Percentiles rank a stretch among this genome's conserved stretches.
phyloP scores from a whole-genome alignment of 306 rosid genomes.

The Ochetophila trinervis region DNA sequence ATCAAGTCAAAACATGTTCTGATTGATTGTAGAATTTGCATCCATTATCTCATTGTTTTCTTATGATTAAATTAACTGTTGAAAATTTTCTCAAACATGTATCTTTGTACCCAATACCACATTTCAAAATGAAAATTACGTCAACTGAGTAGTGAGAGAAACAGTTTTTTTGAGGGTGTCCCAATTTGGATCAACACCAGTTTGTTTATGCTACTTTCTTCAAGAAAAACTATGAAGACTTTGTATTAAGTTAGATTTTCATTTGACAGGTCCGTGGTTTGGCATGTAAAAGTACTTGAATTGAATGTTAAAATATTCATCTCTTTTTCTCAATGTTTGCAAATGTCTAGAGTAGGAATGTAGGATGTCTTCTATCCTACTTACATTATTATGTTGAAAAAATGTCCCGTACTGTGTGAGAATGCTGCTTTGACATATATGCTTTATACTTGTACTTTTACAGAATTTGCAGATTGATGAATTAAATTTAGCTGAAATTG shows the following conservation, averaged over 20 bases:
- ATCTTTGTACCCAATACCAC: too few relatives aligned
- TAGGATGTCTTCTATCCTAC: neutral
- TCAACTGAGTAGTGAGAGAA: neutral
- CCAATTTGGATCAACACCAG: neutral
- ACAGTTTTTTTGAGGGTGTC: too few relatives aligned
- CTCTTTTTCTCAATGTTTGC: too few relatives aligned
- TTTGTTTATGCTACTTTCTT: neutral
- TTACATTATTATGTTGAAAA: neutral
- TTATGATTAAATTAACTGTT: neutral
- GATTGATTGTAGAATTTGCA: neutral
- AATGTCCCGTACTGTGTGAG: neutral
- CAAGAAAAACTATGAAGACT: neutral
- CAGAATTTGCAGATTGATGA: slow-evolving; percentile 86
- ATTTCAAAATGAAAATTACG: neutral
- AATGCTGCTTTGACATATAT: slow-evolving; percentile 6
- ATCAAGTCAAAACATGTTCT: neutral
- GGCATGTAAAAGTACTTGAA: neutral
- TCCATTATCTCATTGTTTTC: neutral
- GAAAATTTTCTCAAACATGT: too few relatives aligned
- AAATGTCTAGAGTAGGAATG: neutral
- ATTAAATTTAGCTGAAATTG: slow-evolving; percentile 74
- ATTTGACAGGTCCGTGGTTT: neutral
- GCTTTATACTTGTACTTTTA: slow-evolving; percentile 29
- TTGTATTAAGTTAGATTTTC: neutral
- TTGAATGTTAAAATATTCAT: too few relatives aligned